Conservation (phyloP, 2,329 filamentous ascomycete genomes). For the Corinectria fuckeliana region DNA sequence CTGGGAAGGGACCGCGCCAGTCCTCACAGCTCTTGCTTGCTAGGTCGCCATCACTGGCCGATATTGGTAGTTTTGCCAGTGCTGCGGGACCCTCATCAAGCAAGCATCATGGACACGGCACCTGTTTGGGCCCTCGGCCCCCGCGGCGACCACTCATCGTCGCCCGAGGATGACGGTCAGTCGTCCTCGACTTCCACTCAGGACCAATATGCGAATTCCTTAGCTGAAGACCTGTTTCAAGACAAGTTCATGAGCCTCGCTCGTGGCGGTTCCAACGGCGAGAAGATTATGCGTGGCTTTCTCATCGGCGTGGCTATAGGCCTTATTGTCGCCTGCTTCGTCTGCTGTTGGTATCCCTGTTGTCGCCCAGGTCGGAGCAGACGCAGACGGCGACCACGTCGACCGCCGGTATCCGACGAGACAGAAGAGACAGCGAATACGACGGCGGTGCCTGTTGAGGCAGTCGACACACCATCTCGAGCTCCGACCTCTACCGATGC, state of each 20-base stretch:
- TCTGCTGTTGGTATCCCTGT: slow-evolving; percentile 46
- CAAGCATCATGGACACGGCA: slow-evolving; percentile 21
- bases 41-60: neutral
- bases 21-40: neutral
- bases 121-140: slow-evolving; percentile 19
- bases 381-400: slow-evolving; percentile 25
- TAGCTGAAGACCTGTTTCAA: slow-evolving; percentile 36
- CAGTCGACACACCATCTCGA: neutral
- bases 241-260: slow-evolving; percentile 39
- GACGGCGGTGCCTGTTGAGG: neutral
- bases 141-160: slow-evolving; percentile 34
- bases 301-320: slow-evolving; percentile 43
- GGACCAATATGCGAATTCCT: slow-evolving; percentile 19
- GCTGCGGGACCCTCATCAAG: neutral
- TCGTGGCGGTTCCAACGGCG: slow-evolving; percentile 39
- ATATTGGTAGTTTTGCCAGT: neutral
- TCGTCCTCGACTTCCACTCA: slow-evolving; percentile 22
- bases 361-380: slow-evolving; percentile 28
- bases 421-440: slow-evolving; percentile 23
- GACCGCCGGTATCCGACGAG: slow-evolving; percentile 25
- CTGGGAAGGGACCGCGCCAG: neutral
- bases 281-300: slow-evolving; percentile 44
- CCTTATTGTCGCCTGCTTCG: slow-evolving; percentile 40
- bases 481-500: neutral
- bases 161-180: slow-evolving; percentile 26